Conservation (phyloP, 148 eudicot genomes). For the Oxyria digyna region DNA sequence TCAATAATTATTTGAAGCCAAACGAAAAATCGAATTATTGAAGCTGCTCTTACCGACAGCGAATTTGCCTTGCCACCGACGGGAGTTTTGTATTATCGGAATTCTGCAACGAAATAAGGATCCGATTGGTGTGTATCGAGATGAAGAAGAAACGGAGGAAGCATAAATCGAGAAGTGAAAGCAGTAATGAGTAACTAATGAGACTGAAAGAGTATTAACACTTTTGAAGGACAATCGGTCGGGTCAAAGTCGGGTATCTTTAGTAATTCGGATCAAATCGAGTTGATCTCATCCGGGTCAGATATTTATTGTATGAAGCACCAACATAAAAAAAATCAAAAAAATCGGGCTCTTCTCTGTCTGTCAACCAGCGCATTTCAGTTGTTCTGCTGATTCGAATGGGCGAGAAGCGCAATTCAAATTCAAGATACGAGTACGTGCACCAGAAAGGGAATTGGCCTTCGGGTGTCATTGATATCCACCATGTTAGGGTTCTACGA, state of each 20-base stretch:
- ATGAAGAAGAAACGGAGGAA: not conserved
- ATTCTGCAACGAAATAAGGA: not conserved
- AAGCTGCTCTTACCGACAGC: too few species aligned
- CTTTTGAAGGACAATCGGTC: too few species aligned
- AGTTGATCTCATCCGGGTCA: too few species aligned
- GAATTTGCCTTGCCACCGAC: not conserved
- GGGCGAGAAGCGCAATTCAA: slow-evolving; percentile 17
- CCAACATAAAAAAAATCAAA: too few species aligned
- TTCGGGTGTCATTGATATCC: slow-evolving; percentile 39
- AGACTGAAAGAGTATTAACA: not conserved
- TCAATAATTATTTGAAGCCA: not conserved
- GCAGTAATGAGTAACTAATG: not conserved
- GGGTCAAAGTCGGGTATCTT: too few species aligned
- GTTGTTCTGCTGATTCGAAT: slow-evolving; percentile 1
- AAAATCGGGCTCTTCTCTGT: too few species aligned
- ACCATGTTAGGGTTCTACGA: slow-evolving; percentile 26
- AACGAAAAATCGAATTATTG: not conserved
- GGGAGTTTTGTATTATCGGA: not conserved
- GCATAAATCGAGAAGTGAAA: not conserved
- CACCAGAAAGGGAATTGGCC: slow-evolving; percentile 30
- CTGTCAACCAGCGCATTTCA: too few species aligned
- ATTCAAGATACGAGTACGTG: slow-evolving; percentile 36
- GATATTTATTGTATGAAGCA: too few species aligned
- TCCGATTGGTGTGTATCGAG: not conserved
- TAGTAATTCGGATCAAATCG: too few species aligned